Evolutionary conservation across 805 yeast species (phyloP).

Genomic region (Kurtzmaniella fragi): DNA sequence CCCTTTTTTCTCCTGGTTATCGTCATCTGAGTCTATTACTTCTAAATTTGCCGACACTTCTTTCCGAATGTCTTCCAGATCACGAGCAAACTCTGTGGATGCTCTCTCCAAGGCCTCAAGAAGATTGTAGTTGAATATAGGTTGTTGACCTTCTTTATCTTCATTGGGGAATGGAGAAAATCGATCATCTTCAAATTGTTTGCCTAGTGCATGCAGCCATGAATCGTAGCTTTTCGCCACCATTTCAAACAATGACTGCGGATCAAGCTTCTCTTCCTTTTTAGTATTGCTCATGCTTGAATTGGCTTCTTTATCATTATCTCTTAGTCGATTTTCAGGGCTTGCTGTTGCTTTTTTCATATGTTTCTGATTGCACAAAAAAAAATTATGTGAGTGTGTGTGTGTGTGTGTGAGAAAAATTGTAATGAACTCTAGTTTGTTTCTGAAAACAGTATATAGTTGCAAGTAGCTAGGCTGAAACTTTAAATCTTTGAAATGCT

Average conservation of each 20-base stretch:
- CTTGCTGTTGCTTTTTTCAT: not conserved
- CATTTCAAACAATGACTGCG: slow-evolving; percentile 23
- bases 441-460: no score
- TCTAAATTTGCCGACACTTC: no score
- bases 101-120: slow-evolving; percentile 27
- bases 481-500: no score
- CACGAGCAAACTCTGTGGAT: slow-evolving; percentile 12
- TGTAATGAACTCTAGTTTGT: no score
- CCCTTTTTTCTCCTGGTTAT: not conserved
- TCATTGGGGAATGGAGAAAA: slow-evolving; percentile 27
- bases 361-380: not conserved
- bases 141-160: slow-evolving; percentile 9
- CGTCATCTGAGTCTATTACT: not conserved
- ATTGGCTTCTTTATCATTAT: not conserved
- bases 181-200: slow-evolving; percentile 19
- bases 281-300: not conserved
- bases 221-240: slow-evolving; percentile 32
- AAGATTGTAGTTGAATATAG: slow-evolving; percentile 23
- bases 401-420: not conserved
- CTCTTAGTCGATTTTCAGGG: not conserved
- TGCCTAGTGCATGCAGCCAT: slow-evolving; percentile 31
- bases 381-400: not conserved
- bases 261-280: slow-evolving; percentile 11
- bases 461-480: no score
- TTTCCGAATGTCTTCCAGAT: not conserved